phyloP scores from a whole-genome alignment of 331 rosid genomes.

The Malus hybrid region DNA sequence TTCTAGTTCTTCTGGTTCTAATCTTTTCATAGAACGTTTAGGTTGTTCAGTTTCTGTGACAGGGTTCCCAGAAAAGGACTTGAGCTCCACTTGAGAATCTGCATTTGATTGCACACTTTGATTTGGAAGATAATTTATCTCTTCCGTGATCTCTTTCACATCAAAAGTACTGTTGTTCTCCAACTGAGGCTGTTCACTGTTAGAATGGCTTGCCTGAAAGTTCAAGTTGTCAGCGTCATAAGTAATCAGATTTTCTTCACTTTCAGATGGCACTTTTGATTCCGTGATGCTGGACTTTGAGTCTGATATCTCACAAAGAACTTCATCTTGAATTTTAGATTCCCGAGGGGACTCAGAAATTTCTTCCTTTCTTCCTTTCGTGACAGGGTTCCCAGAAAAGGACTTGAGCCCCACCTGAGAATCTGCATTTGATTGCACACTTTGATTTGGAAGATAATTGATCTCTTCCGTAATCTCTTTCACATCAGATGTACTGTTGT shows the following conservation, averaged over 20 bases:
- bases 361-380: slow-evolving; percentile 27
- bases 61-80: slow-evolving; percentile 28
- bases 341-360: slow-evolving; percentile 22
- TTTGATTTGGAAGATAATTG: slow-evolving; percentile 30
- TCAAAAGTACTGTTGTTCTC: slow-evolving; percentile 30
- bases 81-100: slow-evolving; percentile 29
- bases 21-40: slow-evolving; percentile 38
- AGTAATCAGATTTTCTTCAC: slow-evolving; percentile 47
- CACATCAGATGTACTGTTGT: slow-evolving; percentile 25
- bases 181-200: slow-evolving; percentile 33
- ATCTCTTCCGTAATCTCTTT: slow-evolving; percentile 24
- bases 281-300: slow-evolving; percentile 30
- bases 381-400: slow-evolving; percentile 31
- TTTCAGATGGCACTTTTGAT: slow-evolving; percentile 37
- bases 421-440: slow-evolving; percentile 29
- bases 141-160: slow-evolving; percentile 29
- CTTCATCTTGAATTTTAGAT: slow-evolving; percentile 32
- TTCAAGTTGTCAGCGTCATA: slow-evolving; percentile 38
- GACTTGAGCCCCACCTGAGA: slow-evolving; percentile 27
- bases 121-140: slow-evolving; percentile 28
- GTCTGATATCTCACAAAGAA: slow-evolving; percentile 25
- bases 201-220: slow-evolving; percentile 33
- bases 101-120: slow-evolving; percentile 29
- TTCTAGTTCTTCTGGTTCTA: slow-evolving; percentile 58
- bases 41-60: slow-evolving; percentile 45